These are phyloP conservation scores for Claviceps lovelessii DNA, from an alignment of 2,329 filamentous ascomycete genomes.

Conservation along the genomic window DNA sequence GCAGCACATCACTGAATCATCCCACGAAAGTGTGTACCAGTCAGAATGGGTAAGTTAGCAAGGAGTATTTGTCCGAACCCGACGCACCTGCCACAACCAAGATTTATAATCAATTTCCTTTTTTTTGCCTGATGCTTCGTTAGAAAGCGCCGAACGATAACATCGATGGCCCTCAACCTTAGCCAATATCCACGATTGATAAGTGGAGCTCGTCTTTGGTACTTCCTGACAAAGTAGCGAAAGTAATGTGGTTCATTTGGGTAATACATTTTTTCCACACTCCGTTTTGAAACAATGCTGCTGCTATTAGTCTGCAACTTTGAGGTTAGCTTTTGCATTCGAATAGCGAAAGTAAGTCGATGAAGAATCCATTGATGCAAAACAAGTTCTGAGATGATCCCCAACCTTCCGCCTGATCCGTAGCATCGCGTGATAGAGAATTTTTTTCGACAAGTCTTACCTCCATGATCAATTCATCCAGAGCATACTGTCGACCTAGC, in stretches of 20 bases:
- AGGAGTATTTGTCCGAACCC: neutral
- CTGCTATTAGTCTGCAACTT: constrained; percentile 62
- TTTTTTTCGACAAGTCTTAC: constrained; percentile 21
- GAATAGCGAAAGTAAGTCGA: neutral
- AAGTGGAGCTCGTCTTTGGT: constrained; percentile 67
- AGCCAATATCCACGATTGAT: constrained; percentile 87
- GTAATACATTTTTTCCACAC: constrained; percentile 80
- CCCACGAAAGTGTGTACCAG: neutral
- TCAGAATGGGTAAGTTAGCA: neutral
- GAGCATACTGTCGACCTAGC: constrained; percentile 13
- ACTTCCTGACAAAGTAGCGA: constrained; percentile 74
- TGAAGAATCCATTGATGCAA: neutral
- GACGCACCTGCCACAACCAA: constrained; percentile 80
- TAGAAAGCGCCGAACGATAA: constrained; percentile 62
- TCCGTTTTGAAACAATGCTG: constrained; percentile 83
- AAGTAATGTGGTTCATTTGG: constrained; percentile 68
- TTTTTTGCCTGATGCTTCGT: constrained; percentile 28
- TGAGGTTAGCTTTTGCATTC: neutral
- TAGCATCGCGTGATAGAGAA: neutral
- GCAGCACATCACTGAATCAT: constrained; percentile 58
- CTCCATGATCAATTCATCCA: constrained; percentile 42
- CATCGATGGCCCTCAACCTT: constrained; percentile 68
- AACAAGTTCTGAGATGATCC: neutral
- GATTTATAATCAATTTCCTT: constrained; percentile 65
- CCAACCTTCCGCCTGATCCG: neutral